Conservation (phyloP, 495 filamentous ascomycete species). For the Penicillium subrubescens region DNA sequence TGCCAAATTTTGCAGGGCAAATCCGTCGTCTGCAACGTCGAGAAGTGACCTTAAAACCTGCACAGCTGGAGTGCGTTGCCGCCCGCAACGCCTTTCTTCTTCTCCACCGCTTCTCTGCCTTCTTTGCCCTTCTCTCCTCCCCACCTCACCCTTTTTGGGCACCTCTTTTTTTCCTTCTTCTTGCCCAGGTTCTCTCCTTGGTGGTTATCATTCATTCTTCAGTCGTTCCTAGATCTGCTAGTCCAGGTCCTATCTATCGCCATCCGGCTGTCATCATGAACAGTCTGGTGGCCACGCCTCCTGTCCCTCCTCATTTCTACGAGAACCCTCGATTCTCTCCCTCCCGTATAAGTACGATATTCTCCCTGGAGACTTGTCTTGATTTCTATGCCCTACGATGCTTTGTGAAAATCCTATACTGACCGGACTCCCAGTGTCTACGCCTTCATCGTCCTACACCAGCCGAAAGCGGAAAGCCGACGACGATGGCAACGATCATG, state of each 20-base stretch:
- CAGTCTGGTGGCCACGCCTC: slow-evolving; percentile 62
- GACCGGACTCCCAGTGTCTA: slow-evolving; percentile 50
- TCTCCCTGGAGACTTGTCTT: slow-evolving; percentile 2
- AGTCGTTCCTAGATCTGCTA: slow-evolving; percentile 1
- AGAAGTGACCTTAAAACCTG: slow-evolving; percentile 29
- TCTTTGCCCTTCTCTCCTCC: slow-evolving; percentile 42
- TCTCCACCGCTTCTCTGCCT: slow-evolving; percentile 46
- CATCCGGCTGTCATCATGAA: slow-evolving; percentile 60
- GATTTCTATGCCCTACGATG: not conserved
- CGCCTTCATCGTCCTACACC: slow-evolving; percentile 51
- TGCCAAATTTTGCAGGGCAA: slow-evolving; percentile 18
- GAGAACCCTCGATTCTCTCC: slow-evolving; percentile 70
- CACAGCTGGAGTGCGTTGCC: slow-evolving; percentile 43
- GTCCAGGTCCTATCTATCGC: slow-evolving; percentile 20
- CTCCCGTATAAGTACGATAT: slow-evolving; percentile 63
- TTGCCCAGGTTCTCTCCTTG: slow-evolving; percentile 18
- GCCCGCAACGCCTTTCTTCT: slow-evolving; percentile 42
- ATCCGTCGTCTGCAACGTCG: slow-evolving; percentile 27
- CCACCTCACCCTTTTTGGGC: slow-evolving; percentile 40
- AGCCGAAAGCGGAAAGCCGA: slow-evolving; percentile 87
- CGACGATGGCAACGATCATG: slow-evolving; percentile 66
- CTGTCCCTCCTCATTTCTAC: slow-evolving; percentile 78
- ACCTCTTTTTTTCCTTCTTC: slow-evolving; percentile 32
- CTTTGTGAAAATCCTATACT: slow-evolving; percentile 17
- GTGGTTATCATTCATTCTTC: slow-evolving; percentile 13